phyloP scores from a whole-genome alignment of 345 rosid genomes.

The Durio zibethinus region DNA sequence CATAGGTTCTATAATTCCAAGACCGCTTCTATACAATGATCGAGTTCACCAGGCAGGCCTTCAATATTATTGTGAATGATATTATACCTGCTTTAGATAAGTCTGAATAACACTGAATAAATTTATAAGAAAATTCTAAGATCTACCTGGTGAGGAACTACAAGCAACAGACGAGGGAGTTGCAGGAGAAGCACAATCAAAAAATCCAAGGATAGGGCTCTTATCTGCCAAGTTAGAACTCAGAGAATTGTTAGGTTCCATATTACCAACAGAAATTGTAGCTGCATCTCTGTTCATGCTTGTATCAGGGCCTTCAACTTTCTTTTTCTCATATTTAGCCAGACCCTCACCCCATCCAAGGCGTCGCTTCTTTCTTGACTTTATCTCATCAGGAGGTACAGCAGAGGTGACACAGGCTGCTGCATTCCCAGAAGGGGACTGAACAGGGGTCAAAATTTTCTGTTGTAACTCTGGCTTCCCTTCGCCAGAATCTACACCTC shows the following conservation, averaged over 20 bases:
- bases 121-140: neutral
- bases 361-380: constrained; percentile 82
- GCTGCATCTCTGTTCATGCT: constrained; percentile 41
- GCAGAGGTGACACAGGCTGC: constrained; percentile 49
- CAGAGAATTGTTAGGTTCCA: constrained; percentile 44
- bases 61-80: neutral
- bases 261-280: constrained; percentile 23
- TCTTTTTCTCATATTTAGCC: constrained; percentile 92
- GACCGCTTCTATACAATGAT: neutral
- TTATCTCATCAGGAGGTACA: constrained; percentile 49
- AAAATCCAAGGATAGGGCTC: constrained; percentile 55
- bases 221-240: constrained; percentile 49
- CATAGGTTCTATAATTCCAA: neutral
- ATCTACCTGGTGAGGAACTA: constrained; percentile 78
- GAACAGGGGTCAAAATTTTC: constrained; percentile 42
- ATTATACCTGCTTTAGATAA: neutral
- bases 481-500: constrained; percentile 61
- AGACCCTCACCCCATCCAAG: constrained; percentile 98
- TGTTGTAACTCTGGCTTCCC: constrained; percentile 45
- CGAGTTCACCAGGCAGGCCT: too few relatives aligned
- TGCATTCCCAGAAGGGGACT: constrained; percentile 67
- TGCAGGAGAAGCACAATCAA: constrained; percentile 79
- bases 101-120: too few relatives aligned
- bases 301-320: constrained; percentile 66
- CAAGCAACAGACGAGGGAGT: constrained; percentile 95